phyloP scores from a whole-genome alignment of 179 eudicot species.

The Gypsophila paniculata region DNA sequence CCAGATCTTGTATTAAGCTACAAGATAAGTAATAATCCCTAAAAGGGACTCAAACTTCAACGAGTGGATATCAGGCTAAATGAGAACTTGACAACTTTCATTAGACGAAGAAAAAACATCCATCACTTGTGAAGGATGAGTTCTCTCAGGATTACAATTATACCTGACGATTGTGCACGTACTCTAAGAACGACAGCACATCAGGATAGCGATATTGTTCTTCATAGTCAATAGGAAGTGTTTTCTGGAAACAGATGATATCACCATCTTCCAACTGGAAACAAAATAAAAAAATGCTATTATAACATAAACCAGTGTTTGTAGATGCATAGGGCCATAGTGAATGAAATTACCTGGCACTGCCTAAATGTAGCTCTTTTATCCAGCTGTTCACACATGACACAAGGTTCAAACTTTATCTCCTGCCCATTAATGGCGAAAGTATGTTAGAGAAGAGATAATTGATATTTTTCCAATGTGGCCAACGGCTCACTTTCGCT shows the following conservation, averaged over 20 bases:
- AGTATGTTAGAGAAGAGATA: not conserved
- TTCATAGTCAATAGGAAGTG: slow-evolving; percentile 32
- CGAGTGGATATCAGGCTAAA: not conserved
- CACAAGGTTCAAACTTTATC: slow-evolving; percentile 57
- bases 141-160: not conserved
- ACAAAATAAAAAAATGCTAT: not conserved
- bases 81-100: not conserved
- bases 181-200: slow-evolving; percentile 70
- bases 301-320: not conserved
- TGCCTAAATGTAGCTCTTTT: slow-evolving; percentile 38
- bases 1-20: not conserved
- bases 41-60: slow-evolving; percentile 2
- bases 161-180: slow-evolving; percentile 89
- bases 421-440: slow-evolving; percentile 31
- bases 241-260: slow-evolving; percentile 74
- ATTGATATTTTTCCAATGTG: not conserved
- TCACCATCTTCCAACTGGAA: slow-evolving; percentile 68
- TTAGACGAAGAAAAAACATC: not conserved
- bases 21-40: not conserved
- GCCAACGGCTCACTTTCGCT: too few relatives aligned
- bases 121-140: not conserved
- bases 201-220: slow-evolving; percentile 56
- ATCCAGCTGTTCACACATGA: slow-evolving; percentile 59
- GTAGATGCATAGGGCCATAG: not conserved
- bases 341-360: slow-evolving; percentile 43